Base-by-base conservation (phyloP, 1,284 basidiomycete genomes). In the Tilletia caries region DNA sequence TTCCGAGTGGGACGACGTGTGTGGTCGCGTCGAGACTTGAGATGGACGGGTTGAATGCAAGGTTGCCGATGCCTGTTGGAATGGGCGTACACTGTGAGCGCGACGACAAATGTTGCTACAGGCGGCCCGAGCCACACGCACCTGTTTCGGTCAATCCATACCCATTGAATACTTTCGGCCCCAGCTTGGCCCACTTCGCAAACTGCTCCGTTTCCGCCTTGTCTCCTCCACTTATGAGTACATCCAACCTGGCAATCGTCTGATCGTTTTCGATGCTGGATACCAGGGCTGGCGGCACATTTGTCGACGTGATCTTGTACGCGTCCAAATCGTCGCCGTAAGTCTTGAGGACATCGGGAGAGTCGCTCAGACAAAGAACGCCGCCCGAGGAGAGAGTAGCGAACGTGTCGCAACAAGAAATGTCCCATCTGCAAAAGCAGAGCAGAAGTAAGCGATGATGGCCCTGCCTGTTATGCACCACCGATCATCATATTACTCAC, bases 191-290 rank as follows among this genome's bases (percentile, higher is more conserved):
- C 48, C 48, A 50, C 20, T 50, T 50, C 12, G 48, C 48, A 50
- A 50, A 50, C 48, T 50, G 48, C 48, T 50, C 20, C 48, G 48
- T 50, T 18, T 50, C 48, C 20, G 48, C 48, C 48, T 50, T 50
- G 48, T 50, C 48, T 20, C 48, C 48, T 50, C 48, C 48, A 3
- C 48, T 50, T 8, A 50, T 50, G 2, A 50, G 48, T 6, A 50
- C 48, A 6, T 50, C 48, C 8, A 50, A 25, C 20, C 48, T 50
- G 12, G 48, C 48, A n/a, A 50, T 50, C 12, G 48, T 50, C 20
- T 25, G 10, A 18, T 50, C 48, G 20, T 50, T 5, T 18, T 50
- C 8, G 20, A 50, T 50, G 3, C 20, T 50, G 20, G 48, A 50
- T 6, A 50, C 48, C 20, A 50, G 20, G 13, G 48, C 48, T 8